Percentiles rank a stretch among this genome's conserved stretches.
Conservation (phyloP, 2,329 filamentous ascomycete species). For the Penicillium italicum region DNA sequence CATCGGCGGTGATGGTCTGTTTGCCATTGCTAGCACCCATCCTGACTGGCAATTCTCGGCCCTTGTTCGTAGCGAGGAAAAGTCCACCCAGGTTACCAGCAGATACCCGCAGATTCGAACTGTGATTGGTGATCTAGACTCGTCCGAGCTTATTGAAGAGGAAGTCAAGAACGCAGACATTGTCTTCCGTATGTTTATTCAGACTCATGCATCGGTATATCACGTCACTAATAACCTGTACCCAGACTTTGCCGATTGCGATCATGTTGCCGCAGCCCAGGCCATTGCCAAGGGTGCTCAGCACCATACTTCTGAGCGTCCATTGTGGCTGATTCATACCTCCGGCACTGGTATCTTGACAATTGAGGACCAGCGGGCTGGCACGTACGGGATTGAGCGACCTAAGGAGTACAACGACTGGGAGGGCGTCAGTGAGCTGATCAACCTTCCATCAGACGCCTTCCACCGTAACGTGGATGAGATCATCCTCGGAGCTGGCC, state of each 20-base stretch:
- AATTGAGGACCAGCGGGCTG: conserved; percentile 40
- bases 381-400: conserved; percentile 40
- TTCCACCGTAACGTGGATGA: conserved; percentile 42
- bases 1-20: conserved; percentile 53
- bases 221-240: neutral
- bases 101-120: conserved; percentile 43
- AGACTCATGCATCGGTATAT: too few relatives aligned
- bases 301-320: conserved; percentile 34
- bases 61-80: conserved; percentile 45
- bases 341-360: conserved; percentile 45
- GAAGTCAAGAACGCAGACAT: conserved; percentile 48
- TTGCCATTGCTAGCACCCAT: conserved; percentile 44
- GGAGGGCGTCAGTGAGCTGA: conserved; percentile 42
- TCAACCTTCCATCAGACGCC: conserved; percentile 41
- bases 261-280: conserved; percentile 42
- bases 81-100: conserved; percentile 39
- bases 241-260: conserved; percentile 42
- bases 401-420: conserved; percentile 47
- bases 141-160: conserved; percentile 38
- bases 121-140: conserved; percentile 45
- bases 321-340: conserved; percentile 45
- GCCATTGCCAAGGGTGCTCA: conserved; percentile 42
- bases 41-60: conserved; percentile 47
- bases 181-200: conserved; percentile 40
- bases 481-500: conserved; percentile 34